A percentile compares a stretch with the other conserved stretches of the same genome.
These are phyloP conservation scores for Komagataella mondaviorum DNA, from an alignment of 805 yeast genomes.

Conservation along the genomic window DNA sequence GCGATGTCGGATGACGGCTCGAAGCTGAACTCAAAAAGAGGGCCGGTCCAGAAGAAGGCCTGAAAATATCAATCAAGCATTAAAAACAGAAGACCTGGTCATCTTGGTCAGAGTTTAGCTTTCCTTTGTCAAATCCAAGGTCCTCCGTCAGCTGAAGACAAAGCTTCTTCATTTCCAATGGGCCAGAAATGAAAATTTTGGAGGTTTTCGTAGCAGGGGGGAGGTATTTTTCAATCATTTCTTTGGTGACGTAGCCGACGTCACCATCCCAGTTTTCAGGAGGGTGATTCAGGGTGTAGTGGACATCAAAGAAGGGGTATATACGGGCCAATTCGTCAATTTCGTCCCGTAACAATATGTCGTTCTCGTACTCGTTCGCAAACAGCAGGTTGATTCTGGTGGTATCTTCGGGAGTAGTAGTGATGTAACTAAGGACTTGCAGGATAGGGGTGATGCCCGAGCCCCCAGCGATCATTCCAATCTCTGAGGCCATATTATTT, in stretches of 20 bases:
- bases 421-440: constrained; percentile 60
- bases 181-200: constrained; percentile 63
- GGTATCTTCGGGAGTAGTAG: constrained; percentile 53
- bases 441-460: constrained; percentile 85
- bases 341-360: constrained; percentile 59
- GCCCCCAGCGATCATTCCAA: constrained; percentile 73
- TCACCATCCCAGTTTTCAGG: constrained; percentile 38
- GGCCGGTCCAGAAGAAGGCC: not conserved
- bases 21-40: not conserved
- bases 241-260: constrained; percentile 54
- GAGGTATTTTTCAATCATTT: constrained; percentile 36
- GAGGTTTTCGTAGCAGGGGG: constrained; percentile 36
- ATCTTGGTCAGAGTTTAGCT: constrained; percentile 14
- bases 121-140: constrained; percentile 43
- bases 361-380: constrained; percentile 69
- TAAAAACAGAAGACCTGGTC: constrained; percentile 24
- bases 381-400: constrained; percentile 51
- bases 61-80: not conserved
- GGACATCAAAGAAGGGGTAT: constrained; percentile 49
- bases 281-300: constrained; percentile 44
- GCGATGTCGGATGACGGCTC: not conserved
- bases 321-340: constrained; percentile 52
- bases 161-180: constrained; percentile 48
- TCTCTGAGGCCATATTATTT: constrained; percentile 44
- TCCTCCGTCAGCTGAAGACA: constrained; percentile 37